Conservation (phyloP, 805 yeast genomes). For the Wickerhamomyces canadensis region DNA sequence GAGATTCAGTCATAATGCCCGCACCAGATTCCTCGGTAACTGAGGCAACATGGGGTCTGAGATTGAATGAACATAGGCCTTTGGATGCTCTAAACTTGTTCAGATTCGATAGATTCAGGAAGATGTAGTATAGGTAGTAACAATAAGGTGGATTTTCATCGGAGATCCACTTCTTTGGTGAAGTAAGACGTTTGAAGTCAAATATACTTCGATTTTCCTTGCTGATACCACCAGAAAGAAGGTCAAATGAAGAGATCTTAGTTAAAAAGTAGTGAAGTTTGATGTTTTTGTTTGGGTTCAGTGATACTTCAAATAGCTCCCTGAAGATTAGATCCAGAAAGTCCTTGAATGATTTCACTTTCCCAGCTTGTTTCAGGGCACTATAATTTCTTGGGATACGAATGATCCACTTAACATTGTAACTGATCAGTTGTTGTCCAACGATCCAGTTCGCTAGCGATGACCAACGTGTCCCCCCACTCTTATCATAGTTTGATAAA, state of each 20-base stretch:
- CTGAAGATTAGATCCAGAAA: conserved; percentile 28
- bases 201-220: conserved; percentile 15
- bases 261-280: conserved; percentile 27
- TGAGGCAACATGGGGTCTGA: conserved; percentile 22
- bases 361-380: conserved; percentile 15
- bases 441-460: conserved; percentile 31
- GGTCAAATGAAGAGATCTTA: conserved; percentile 29
- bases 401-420: conserved; percentile 35
- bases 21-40: conserved; percentile 17
- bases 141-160: conserved; percentile 35
- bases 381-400: conserved; percentile 29
- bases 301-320: conserved; percentile 26
- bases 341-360: conserved; percentile 26
- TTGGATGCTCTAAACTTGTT: conserved; percentile 17
- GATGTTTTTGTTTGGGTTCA: conserved; percentile 19
- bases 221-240: conserved; percentile 22
- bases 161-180: conserved; percentile 28
- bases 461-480: conserved; percentile 21
- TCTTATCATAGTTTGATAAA: conserved; percentile 14
- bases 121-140: conserved; percentile 33
- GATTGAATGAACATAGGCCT: conserved; percentile 11
- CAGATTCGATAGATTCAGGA: conserved; percentile 17
- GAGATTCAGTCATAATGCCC: conserved; percentile 22
- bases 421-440: conserved; percentile 32
- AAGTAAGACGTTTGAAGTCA: conserved; percentile 13